A percentile compares a stretch with the other conserved stretches of the same genome.
Conservation (phyloP, 768 basidiomycete species). For the Suillus decipiens region DNA sequence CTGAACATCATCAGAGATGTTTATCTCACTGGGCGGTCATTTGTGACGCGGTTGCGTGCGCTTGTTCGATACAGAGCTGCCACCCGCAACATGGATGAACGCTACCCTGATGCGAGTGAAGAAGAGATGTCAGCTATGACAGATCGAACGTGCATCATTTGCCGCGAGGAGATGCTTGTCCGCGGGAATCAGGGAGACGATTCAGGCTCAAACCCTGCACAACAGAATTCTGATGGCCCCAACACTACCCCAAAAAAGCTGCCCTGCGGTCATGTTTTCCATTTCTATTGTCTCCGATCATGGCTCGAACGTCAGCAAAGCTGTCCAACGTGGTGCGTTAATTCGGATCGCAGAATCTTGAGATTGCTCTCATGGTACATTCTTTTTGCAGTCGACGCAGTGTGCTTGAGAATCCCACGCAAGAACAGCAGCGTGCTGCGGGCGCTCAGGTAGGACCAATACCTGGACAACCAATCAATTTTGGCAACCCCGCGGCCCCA, state of each 20-base stretch:
- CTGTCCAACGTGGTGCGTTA: slow-evolving; percentile 92
- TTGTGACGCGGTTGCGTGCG: slow-evolving; percentile 83
- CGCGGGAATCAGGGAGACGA: slow-evolving; percentile 28
- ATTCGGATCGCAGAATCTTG: slow-evolving; percentile 8
- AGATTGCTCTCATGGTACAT: slow-evolving; percentile 15
- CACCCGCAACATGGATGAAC: slow-evolving; percentile 93
- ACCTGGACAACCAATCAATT: slow-evolving; percentile 34
- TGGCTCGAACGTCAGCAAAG: slow-evolving; percentile 99
- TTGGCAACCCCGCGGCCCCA: slow-evolving; percentile 28
- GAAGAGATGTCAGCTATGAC: slow-evolving; percentile 80
- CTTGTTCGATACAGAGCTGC: slow-evolving; percentile 92
- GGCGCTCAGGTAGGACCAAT: slow-evolving; percentile 30
- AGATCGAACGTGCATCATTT: slow-evolving; percentile 96
- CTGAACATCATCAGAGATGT: slow-evolving; percentile 97
- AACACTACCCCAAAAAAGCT: slow-evolving; percentile 97
- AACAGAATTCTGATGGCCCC: slow-evolving; percentile 57
- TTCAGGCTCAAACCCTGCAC: slow-evolving; percentile 24
- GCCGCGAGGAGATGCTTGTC: slow-evolving; percentile 89
- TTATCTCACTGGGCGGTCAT: slow-evolving; percentile 92
- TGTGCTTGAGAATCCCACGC: slow-evolving; percentile 57
- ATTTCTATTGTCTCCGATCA: slow-evolving; percentile 94
- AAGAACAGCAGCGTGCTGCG: slow-evolving; percentile 32
- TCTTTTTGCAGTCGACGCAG: slow-evolving; percentile 60
- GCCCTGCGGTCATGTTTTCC: slow-evolving; percentile 96
- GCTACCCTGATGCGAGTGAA: slow-evolving; percentile 90